Conservation (phyloP, 495 filamentous ascomycete species). For the Penicillium odoratum region DNA sequence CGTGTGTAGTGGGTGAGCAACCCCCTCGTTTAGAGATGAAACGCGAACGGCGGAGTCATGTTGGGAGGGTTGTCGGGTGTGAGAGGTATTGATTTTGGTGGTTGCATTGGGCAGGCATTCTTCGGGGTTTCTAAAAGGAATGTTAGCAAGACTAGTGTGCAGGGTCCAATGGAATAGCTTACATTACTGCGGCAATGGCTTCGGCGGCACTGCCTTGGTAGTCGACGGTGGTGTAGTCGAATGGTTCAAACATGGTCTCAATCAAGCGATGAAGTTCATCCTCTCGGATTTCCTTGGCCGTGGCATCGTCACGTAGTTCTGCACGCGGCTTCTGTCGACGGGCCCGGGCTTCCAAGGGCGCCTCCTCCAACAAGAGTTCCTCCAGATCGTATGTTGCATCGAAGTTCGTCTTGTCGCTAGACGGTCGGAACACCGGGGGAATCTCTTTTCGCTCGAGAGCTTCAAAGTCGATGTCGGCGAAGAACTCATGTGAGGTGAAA, state of each 20-base stretch:
- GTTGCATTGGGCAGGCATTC: constrained; percentile 35
- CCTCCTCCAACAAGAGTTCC: constrained; percentile 91
- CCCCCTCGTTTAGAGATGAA: constrained; percentile 30
- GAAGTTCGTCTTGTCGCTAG: constrained; percentile 97
- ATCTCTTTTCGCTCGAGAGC: constrained; percentile 86
- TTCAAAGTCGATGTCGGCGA: constrained; percentile 79
- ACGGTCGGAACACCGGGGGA: constrained; percentile 87
- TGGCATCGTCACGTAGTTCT: constrained; percentile 87
- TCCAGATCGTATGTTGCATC: constrained; percentile 98
- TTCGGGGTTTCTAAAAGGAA: constrained; percentile 39
- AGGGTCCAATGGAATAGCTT: constrained; percentile 16
- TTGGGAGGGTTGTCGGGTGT: constrained; percentile 43
- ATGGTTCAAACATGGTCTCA: constrained; percentile 90
- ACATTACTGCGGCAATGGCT: constrained; percentile 39
- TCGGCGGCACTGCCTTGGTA: constrained; percentile 52
- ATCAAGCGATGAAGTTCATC: constrained; percentile 94
- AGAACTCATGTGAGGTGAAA: constrained; percentile 87
- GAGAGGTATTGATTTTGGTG: constrained; percentile 10
- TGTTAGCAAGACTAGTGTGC: constrained; percentile 5
- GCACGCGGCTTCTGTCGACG: constrained; percentile 92
- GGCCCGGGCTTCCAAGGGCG: constrained; percentile 88
- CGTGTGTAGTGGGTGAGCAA: constrained; percentile 22
- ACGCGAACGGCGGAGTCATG: constrained; percentile 30
- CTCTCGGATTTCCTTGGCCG: constrained; percentile 90
- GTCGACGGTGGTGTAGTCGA: constrained; percentile 83